phyloP scores from a whole-genome alignment of 2,329 filamentous ascomycete genomes.

The Sphaerulina vaccinii region DNA sequence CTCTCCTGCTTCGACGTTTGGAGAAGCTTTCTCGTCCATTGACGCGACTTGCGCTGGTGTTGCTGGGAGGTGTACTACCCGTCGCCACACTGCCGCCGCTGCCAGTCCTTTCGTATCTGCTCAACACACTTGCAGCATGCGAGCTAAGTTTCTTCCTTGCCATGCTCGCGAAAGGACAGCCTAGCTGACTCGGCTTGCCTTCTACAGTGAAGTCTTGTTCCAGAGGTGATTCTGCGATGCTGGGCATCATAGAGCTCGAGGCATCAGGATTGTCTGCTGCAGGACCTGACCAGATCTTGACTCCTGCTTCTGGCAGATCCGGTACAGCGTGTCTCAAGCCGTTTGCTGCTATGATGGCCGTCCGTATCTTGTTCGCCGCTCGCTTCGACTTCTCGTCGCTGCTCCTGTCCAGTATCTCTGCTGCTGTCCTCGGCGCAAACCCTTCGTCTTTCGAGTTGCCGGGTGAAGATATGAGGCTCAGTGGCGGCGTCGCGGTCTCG shows the following conservation, averaged over 20 bases:
- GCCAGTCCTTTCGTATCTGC: conserved; percentile 36
- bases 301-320: conserved; percentile 12
- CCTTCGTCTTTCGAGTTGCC: conserved; percentile 15
- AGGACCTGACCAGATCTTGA: conserved; percentile 37
- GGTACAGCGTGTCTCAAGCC: conserved; percentile 23
- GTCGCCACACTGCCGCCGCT: conserved; percentile 19
- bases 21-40: conserved; percentile 48
- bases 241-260: conserved; percentile 39
- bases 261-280: conserved; percentile 41
- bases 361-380: conserved; percentile 38
- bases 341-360: conserved; percentile 33
- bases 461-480: conserved; percentile 38
- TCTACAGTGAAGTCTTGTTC: conserved; percentile 89
- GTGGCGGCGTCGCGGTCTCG: conserved; percentile 30
- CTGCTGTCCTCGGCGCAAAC: conserved; percentile 27
- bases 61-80: conserved; percentile 31
- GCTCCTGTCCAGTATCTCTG: conserved; percentile 34
- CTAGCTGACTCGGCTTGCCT: conserved; percentile 74
- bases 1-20: conserved; percentile 29
- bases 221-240: conserved; percentile 49
- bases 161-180: conserved; percentile 73
- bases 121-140: conserved; percentile 42
- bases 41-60: conserved; percentile 33
- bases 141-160: conserved; percentile 41
- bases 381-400: conserved; percentile 24